A percentile compares a stretch with the other conserved stretches of the same genome.
Conservation (phyloP, 1,284 basidiomycete genomes). For the Kalmanozyma brasiliensis region DNA sequence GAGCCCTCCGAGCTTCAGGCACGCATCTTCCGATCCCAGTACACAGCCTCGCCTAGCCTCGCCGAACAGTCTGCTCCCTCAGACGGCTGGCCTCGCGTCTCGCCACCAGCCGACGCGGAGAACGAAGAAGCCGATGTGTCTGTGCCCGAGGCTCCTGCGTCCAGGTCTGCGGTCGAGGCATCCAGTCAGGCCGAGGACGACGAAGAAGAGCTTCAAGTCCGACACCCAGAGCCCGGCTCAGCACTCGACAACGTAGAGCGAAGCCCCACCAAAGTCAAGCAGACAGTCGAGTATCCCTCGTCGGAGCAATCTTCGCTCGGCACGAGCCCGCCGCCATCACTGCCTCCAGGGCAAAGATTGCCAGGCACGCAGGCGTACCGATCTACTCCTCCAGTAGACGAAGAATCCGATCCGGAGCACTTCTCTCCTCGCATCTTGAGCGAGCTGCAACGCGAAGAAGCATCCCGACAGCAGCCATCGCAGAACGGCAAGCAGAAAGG, state of each 20-base stretch:
- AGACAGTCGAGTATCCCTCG: constrained; percentile 4
- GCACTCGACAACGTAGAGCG: constrained; percentile 13
- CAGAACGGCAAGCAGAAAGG: constrained; percentile 4
- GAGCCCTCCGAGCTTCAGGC: constrained; percentile 32
- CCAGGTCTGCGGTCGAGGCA: neutral
- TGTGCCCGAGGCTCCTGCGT: neutral
- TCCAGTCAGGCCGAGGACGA: constrained; percentile 11
- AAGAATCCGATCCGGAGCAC: constrained; percentile 39
- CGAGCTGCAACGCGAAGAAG: constrained; percentile 2
- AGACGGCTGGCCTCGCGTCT: constrained; percentile 26
- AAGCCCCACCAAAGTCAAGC: constrained; percentile 20
- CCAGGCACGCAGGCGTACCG: neutral
- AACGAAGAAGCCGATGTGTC: neutral
- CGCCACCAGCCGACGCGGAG: neutral
- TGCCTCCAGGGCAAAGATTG: neutral
- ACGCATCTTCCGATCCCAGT: constrained; percentile 32
- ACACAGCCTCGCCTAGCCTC: constrained; percentile 23
- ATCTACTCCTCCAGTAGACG: constrained; percentile 12
- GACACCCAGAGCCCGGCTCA: constrained; percentile 25
- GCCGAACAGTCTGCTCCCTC: constrained; percentile 33
- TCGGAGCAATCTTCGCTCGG: constrained; percentile 1
- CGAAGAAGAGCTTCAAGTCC: constrained; percentile 17
- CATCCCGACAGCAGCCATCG: neutral
- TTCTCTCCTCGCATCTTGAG: constrained; percentile 13
- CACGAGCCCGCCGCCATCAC: constrained; percentile 3